phyloP scores from a whole-genome alignment of 208 protist species.

The Wallacemonas sp. region DNA sequence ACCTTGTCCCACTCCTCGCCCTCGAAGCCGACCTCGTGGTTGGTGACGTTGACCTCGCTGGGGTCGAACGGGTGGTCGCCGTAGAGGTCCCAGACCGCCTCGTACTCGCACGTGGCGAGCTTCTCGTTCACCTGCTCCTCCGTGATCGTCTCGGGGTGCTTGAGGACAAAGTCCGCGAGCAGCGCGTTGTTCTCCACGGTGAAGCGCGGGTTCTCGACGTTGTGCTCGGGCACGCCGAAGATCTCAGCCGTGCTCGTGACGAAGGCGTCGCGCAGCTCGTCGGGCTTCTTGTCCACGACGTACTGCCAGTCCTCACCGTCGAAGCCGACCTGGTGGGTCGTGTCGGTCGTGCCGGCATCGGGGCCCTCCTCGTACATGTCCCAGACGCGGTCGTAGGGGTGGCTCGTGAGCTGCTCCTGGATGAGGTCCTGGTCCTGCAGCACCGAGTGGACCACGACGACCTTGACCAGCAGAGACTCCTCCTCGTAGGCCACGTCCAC shows the following conservation, averaged over 20 bases:
- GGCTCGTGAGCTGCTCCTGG: slow-evolving; percentile 20
- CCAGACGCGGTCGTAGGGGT: slow-evolving; percentile 31
- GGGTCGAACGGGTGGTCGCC: slow-evolving; percentile 36
- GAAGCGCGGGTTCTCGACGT: slow-evolving; percentile 32
- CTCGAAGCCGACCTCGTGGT: slow-evolving; percentile 44
- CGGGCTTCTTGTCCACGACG: slow-evolving; percentile 38
- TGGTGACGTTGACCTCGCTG: slow-evolving; percentile 25
- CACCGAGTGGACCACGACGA: slow-evolving; percentile 14
- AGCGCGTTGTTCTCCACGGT: slow-evolving; percentile 28
- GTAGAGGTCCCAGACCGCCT: slow-evolving; percentile 60
- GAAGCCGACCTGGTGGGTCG: slow-evolving; percentile 37
- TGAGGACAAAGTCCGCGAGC: slow-evolving; percentile 47
- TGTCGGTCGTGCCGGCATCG: not conserved
- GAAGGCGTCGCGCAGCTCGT: slow-evolving; percentile 40
- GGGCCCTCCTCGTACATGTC: slow-evolving; percentile 12
- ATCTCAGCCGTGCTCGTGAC: slow-evolving; percentile 30
- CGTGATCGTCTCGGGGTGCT: slow-evolving; percentile 39
- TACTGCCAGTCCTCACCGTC: slow-evolving; percentile 69
- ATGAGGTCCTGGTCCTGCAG: slow-evolving; percentile 17
- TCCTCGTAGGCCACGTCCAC: slow-evolving; percentile 2
- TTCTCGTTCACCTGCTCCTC: slow-evolving; percentile 35
- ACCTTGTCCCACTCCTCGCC: slow-evolving; percentile 62
- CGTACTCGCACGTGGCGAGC: slow-evolving; percentile 42
- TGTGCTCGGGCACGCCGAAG: slow-evolving; percentile 31
- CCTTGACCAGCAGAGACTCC: slow-evolving; percentile 1